Conservation (phyloP, 2,329 filamentous ascomycete species). For the Penicillium vulpinum region DNA sequence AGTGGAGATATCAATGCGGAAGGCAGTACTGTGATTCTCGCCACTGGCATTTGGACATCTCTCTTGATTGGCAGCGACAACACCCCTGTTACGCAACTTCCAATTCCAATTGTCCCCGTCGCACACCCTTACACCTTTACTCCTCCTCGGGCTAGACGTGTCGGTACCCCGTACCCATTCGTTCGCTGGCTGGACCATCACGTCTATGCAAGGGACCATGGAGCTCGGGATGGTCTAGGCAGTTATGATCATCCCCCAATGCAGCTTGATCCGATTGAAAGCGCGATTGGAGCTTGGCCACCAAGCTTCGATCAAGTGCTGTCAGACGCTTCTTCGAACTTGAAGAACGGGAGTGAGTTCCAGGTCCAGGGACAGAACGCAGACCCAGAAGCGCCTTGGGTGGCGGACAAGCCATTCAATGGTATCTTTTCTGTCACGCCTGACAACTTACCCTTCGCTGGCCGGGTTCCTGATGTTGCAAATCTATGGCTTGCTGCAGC, state of each 20-base stretch:
- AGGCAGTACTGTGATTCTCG: slow-evolving; percentile 28
- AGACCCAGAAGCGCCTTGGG: neutral
- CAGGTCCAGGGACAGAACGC: slow-evolving; percentile 17
- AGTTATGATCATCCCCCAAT: slow-evolving; percentile 35
- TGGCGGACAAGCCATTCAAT: slow-evolving; percentile 27
- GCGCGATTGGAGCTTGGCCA: slow-evolving; percentile 26
- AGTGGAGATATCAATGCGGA: slow-evolving; percentile 20
- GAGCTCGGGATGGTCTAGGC: slow-evolving; percentile 34
- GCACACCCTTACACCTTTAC: slow-evolving; percentile 40
- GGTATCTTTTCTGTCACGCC: slow-evolving; percentile 40
- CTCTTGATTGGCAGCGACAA: slow-evolving; percentile 10
- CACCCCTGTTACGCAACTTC: slow-evolving; percentile 16
- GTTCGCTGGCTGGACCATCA: slow-evolving; percentile 40
- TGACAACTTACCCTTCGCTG: slow-evolving; percentile 37
- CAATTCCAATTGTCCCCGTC: slow-evolving; percentile 36
- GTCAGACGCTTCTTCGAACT: slow-evolving; percentile 12
- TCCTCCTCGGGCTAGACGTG: slow-evolving; percentile 17
- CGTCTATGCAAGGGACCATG: slow-evolving; percentile 39
- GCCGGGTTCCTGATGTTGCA: slow-evolving; percentile 21
- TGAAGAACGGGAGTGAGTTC: slow-evolving; percentile 15
- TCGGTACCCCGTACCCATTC: slow-evolving; percentile 27
- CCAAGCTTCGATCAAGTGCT: slow-evolving; percentile 24
- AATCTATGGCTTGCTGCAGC: slow-evolving; percentile 36
- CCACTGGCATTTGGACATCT: slow-evolving; percentile 35
- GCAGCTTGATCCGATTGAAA: slow-evolving; percentile 17